Base-by-base conservation (phyloP, 2,329 filamentous ascomycete genomes). In the Fusarium chuoi region DNA sequence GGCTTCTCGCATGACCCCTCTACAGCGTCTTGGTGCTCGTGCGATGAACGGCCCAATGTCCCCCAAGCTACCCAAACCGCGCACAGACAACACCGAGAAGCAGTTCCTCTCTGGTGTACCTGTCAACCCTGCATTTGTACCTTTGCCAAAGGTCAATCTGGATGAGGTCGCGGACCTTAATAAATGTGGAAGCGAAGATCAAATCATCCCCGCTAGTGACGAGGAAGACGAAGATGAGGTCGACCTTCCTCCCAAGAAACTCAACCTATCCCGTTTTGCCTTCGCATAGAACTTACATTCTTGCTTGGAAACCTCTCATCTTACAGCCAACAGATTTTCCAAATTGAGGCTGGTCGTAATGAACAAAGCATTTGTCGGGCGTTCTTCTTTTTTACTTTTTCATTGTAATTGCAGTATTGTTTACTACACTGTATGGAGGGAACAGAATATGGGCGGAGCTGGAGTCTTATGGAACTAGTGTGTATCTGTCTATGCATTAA, bases 41-140 rank as follows among this genome's bases (percentile, higher is more conserved):
- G 88, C 88, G 3, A 67, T 79, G 56, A 79, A 73, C 41, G 58
- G 59, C 3, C 67, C 77, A 30, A 70, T 73, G 66, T 79, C 81
- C 14, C 79, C 81, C 17, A 79, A 77, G 39, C 68, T 77, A 22
- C 70, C 78, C n/a, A 79, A 79, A 68, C 74, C 80, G 10, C 78
- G 76, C 45, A 20, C 48, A 22, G 63, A 75, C 35, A 78, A 74
- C 63, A 65, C 65, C 61, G 70, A 64, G 42, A 75, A 67, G 26
- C 75, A 74, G 44, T 80, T 79, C 46, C 73, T 83, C 8, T 78
- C 81, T 15, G 81, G 80, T 13, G 67, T 86, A 6, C 84, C 86
- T 2, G 79, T 88, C 42, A 88, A 90, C 70, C 87, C 89, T 6
- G 83, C 87, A 1, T 88, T 88, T 74, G 83, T 90, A 11, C 87